Conservation (phyloP, 1,284 basidiomycete species). For the Apiotrichum sp. region DNA sequence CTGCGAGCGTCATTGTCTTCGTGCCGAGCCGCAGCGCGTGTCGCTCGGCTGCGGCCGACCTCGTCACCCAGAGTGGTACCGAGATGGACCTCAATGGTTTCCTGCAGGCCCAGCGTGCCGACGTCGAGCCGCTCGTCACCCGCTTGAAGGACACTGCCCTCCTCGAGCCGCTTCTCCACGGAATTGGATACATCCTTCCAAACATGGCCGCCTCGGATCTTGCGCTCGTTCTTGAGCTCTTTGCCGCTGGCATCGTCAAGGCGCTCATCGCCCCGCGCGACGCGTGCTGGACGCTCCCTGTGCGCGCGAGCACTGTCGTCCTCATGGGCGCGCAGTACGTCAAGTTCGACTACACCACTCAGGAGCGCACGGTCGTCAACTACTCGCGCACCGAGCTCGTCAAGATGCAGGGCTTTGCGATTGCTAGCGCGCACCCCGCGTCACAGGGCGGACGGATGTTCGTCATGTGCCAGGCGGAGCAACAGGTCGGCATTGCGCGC, state of each 20-base stretch:
- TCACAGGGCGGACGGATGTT: slow-evolving; percentile 60
- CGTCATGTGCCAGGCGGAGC: slow-evolving; percentile 80
- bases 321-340: slow-evolving; percentile 91
- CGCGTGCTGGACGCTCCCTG: slow-evolving; percentile 76
- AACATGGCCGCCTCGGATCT: slow-evolving; percentile 66
- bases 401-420: slow-evolving; percentile 82
- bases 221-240: slow-evolving; percentile 74
- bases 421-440: slow-evolving; percentile 42
- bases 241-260: slow-evolving; percentile 70
- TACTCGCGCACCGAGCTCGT: slow-evolving; percentile 77
- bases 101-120: slow-evolving; percentile 56
- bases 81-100: slow-evolving; percentile 70
- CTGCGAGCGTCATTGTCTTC: slow-evolving; percentile 70
- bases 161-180: slow-evolving; percentile 72
- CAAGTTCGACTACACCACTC: slow-evolving; percentile 45
- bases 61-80: slow-evolving; percentile 80
- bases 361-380: slow-evolving; percentile 64
- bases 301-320: slow-evolving; percentile 72
- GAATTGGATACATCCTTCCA: slow-evolving; percentile 82
- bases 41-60: slow-evolving; percentile 66
- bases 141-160: slow-evolving; percentile 63
- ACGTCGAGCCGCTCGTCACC: slow-evolving; percentile 59
- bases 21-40: slow-evolving; percentile 83
- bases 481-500: slow-evolving; percentile 67
- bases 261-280: slow-evolving; percentile 78